Evolutionary conservation across 306 rosid species (phyloP).

Genomic region (Fagus crenata): DNA sequence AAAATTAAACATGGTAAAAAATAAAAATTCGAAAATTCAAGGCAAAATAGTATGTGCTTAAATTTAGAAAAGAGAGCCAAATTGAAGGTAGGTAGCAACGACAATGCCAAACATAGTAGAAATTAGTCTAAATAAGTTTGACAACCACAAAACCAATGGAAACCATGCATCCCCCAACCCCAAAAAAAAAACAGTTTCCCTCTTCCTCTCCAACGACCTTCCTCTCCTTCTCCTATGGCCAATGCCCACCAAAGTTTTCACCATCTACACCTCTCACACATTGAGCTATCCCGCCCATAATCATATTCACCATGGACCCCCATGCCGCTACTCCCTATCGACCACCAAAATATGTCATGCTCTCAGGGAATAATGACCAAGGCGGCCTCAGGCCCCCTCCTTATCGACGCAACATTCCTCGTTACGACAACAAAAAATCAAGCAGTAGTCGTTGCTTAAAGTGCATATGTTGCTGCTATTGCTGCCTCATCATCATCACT

Average conservation of each 20-base stretch:
- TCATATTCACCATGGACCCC: constrained; percentile 17
- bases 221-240: neutral
- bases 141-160: constrained; percentile 1
- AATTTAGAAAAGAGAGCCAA: constrained; percentile 21
- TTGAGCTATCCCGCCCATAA: neutral
- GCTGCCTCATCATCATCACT: constrained; percentile 34
- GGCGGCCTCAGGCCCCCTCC: constrained; percentile 33
- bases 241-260: constrained; percentile 5
- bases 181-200: neutral
- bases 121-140: neutral
- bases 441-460: constrained; percentile 11
- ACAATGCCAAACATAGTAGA: neutral
- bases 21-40: constrained; percentile 20
- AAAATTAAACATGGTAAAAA: neutral
- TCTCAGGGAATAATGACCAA: constrained; percentile 7
- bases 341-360: constrained; percentile 27
- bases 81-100: neutral
- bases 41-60: constrained; percentile 11
- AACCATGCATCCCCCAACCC: constrained; percentile 1
- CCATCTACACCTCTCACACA: neutral
- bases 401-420: constrained; percentile 16
- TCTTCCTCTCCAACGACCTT: neutral
- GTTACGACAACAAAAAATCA: neutral
- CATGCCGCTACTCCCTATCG: neutral
- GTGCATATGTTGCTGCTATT: constrained; percentile 38